Percentiles rank a stretch among this genome's conserved stretches.
Evolutionary conservation across 495 filamentous ascomycete species (phyloP).

Genomic region (Talaromyces thailandensis): DNA sequence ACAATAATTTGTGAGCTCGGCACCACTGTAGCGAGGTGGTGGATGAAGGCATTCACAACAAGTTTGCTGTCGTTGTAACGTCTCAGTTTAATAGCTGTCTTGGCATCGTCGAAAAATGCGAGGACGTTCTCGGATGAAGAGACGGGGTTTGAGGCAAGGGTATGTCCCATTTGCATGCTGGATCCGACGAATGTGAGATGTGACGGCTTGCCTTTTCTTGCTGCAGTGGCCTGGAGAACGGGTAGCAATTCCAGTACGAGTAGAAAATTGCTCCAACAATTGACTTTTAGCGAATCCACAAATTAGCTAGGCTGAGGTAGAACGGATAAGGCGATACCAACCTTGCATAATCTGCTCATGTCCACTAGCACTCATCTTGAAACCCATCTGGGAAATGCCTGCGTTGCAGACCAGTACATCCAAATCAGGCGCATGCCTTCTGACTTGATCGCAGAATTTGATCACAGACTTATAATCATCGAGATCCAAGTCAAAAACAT

Average conservation of each 20-base stretch:
- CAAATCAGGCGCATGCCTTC: slow-evolving; percentile 9
- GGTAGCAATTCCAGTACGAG: slow-evolving; percentile 16
- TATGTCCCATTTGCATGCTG: slow-evolving; percentile 11
- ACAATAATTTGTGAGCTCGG: slow-evolving; percentile 14
- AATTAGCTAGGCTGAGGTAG: neutral
- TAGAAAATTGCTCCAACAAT: slow-evolving; percentile 23
- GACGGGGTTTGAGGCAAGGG: slow-evolving; percentile 9
- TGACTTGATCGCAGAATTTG: slow-evolving; percentile 8
- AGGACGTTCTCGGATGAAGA: slow-evolving; percentile 8
- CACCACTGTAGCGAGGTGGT: slow-evolving; percentile 11
- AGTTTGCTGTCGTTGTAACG: slow-evolving; percentile 18
- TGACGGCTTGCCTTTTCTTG: slow-evolving; percentile 9
- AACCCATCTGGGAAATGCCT: slow-evolving; percentile 9
- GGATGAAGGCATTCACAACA: slow-evolving; percentile 15
- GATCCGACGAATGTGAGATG: slow-evolving; percentile 18
- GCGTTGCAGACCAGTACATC: slow-evolving; percentile 16
- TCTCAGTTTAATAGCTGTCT: slow-evolving; percentile 16
- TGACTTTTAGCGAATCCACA: slow-evolving; percentile 10
- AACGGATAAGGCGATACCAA: neutral
- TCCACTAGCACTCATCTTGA: slow-evolving; percentile 12
- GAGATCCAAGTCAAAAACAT: slow-evolving; percentile 13
- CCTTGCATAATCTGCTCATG: slow-evolving; percentile 19
- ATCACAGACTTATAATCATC: slow-evolving; percentile 13
- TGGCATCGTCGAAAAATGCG: slow-evolving; percentile 12
- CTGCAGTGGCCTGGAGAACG: slow-evolving; percentile 13